Conservation (phyloP, 2,329 filamentous ascomycete species). For the Polychaeton citri region DNA sequence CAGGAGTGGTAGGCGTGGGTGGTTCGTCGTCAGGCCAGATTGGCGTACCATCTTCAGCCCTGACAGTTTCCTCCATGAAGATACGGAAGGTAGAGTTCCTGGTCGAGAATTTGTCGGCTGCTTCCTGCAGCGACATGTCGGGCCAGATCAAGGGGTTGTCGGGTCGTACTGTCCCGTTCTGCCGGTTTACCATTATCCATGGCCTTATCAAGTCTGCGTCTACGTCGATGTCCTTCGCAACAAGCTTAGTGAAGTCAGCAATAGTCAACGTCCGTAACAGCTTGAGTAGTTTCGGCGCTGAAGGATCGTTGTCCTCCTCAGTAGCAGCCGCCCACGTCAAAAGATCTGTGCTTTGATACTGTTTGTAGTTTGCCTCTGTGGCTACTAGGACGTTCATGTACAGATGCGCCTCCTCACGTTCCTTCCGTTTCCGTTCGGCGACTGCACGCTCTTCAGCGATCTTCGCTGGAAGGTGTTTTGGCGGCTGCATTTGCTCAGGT, state of each 20-base stretch:
- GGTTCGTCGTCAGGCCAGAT: conserved; percentile 56
- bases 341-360: conserved; percentile 75
- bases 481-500: conserved; percentile 66
- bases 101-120: conserved; percentile 53
- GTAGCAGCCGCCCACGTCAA: conserved; percentile 51
- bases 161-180: conserved; percentile 90
- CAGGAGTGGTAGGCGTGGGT: conserved; percentile 30
- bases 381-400: conserved; percentile 78
- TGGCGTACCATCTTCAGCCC: conserved; percentile 55
- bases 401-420: conserved; percentile 85
- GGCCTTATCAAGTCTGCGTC: conserved; percentile 62
- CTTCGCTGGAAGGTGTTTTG: conserved; percentile 62
- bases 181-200: conserved; percentile 97
- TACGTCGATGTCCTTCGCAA: conserved; percentile 57
- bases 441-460: conserved; percentile 71
- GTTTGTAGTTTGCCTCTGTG: conserved; percentile 65
- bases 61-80: conserved; percentile 70
- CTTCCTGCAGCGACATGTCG: conserved; percentile 54
- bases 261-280: conserved; percentile 64
- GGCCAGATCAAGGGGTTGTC: conserved; percentile 74
- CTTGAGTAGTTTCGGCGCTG: conserved; percentile 59
- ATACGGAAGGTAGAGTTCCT: conserved; percentile 58
- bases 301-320: conserved; percentile 45
- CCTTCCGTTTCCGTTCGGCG: conserved; percentile 65
- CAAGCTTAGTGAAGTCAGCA: conserved; percentile 54